These are phyloP conservation scores for Lactarius hatsudake DNA, from an alignment of 768 basidiomycete species.

Conservation along the genomic window DNA sequence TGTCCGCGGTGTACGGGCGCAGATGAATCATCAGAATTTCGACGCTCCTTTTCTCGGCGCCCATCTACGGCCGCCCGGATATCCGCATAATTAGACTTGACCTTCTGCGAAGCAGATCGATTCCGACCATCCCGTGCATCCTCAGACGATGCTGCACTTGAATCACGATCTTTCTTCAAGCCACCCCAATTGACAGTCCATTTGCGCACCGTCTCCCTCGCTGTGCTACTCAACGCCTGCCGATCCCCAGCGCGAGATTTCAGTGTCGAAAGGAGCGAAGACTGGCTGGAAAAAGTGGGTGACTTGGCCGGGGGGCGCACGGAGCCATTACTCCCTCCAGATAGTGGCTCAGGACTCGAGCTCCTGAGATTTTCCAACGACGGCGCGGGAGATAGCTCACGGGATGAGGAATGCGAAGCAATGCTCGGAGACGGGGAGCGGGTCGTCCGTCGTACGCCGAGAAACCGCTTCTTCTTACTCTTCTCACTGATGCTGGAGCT, in stretches of 20 bases:
- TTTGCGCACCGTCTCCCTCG: constrained; percentile 87
- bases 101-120: constrained; percentile 14
- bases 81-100: constrained; percentile 64
- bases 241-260: constrained; percentile 79
- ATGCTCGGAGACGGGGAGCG: constrained; percentile 16
- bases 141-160: constrained; percentile 18
- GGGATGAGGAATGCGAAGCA: constrained; percentile 21
- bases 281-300: constrained; percentile 1
- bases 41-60: constrained; percentile 42
- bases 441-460: constrained; percentile 16
- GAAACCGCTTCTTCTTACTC: constrained; percentile 21
- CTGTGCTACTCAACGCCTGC: constrained; percentile 78
- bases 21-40: constrained; percentile 29
- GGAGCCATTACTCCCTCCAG: not conserved
- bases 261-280: constrained; percentile 62
- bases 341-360: constrained; percentile 6
- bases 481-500: constrained; percentile 19
- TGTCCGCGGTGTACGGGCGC: constrained; percentile 35
- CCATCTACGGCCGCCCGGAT: constrained; percentile 74
- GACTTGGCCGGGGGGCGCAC: constrained; percentile 6
- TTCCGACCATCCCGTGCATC: constrained; percentile 22
- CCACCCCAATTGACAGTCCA: constrained; percentile 85
- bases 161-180: constrained; percentile 51
- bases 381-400: constrained; percentile 15
- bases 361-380: constrained; percentile 16